Conservation (phyloP, 441 rosid genomes). For the Pelargonium australe region DNA sequence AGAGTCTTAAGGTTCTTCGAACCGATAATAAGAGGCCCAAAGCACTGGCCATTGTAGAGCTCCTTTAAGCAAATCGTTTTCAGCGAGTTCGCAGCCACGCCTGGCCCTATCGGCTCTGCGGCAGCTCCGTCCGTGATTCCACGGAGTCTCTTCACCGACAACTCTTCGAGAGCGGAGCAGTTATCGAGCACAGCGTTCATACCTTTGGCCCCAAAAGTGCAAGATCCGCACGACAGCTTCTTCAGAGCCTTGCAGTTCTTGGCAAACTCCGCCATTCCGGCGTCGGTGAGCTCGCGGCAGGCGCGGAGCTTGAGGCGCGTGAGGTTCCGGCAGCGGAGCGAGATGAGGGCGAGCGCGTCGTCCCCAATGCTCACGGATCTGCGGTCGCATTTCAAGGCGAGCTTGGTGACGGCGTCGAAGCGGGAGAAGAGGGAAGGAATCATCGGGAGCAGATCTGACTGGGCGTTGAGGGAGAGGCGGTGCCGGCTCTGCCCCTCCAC, state of each 20-base stretch:
- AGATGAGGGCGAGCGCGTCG: slow-evolving; percentile 53
- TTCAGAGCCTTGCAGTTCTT: slow-evolving; percentile 61
- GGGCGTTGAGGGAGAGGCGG: slow-evolving; percentile 72
- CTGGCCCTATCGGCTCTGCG: slow-evolving; percentile 63
- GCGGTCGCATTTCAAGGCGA: slow-evolving; percentile 73
- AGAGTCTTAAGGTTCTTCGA: slow-evolving; percentile 52
- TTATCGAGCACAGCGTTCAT: slow-evolving; percentile 74
- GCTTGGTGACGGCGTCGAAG: slow-evolving; percentile 80
- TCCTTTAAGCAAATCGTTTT: slow-evolving; percentile 64
- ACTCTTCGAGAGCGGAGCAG: slow-evolving; percentile 60
- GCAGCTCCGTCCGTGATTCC: slow-evolving; percentile 47
- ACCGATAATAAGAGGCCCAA: slow-evolving; percentile 54
- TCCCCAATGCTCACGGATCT: slow-evolving; percentile 63
- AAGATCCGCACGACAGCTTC: slow-evolving; percentile 78
- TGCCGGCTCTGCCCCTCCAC: slow-evolving; percentile 81
- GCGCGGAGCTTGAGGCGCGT: slow-evolving; percentile 73
- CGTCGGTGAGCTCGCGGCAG: slow-evolving; percentile 67
- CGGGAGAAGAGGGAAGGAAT: slow-evolving; percentile 57
- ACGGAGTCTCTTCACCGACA: slow-evolving; percentile 71
- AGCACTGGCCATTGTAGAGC: slow-evolving; percentile 67
- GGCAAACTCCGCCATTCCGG: slow-evolving; percentile 60
- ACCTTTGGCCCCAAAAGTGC: slow-evolving; percentile 76
- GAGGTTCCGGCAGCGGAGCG: slow-evolving; percentile 53
- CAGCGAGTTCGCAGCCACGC: slow-evolving; percentile 47
- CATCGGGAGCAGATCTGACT: slow-evolving; percentile 45